Base-by-base conservation (phyloP, 192 early-diverging fungal genomes). In the Coemansia sp. region DNA sequence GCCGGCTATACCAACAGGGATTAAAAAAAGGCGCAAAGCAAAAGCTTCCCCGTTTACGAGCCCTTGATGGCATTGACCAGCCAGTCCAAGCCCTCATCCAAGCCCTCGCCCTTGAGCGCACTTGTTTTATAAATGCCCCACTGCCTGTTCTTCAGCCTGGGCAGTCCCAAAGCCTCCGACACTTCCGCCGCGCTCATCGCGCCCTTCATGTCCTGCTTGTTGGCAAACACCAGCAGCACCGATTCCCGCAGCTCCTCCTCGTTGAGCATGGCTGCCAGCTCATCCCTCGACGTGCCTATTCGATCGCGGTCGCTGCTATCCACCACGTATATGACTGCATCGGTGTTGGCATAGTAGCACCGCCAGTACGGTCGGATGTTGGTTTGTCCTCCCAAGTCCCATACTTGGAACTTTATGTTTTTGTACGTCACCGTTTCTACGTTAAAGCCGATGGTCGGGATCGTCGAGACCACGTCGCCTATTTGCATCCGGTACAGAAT, bases 311-410 rank as follows among this genome's bases (percentile, higher is more conserved):
- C 96, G 23, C 87, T 83, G 61, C 87, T 90, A 76, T 98, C 96
- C 6, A 98, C 92, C 31, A 98, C 94, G 66, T 96, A 98, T 56
- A 98, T 96, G 30, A 98, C 88, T 12, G 94, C 94, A 69, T 97
- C 93, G n/a, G 94, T 97, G 80, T 97, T 96, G 59, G 91, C 88
- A 69, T 97, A 98, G 81, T 98, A 98, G 83, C 93, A 96, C 68
- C 96, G 84, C 96, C 96, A 98, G 74, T 96, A 97, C 5, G 96
- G 96, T 28, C 88, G 83, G 58, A 93, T 92, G 15, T 81, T 86
- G 6, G 89, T 91, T 59, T 95, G 94, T 28, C 92, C 92, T 39
- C 93, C 93, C 40, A 94, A 68, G 79, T 98, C 92, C 95, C 95
- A 94, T 40, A 94, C 96, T 80, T 96, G 93, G 82, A 98, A 97